Conservation (phyloP, 2,329 filamentous ascomycete species). For the Pseudogymnoascus sp. region DNA sequence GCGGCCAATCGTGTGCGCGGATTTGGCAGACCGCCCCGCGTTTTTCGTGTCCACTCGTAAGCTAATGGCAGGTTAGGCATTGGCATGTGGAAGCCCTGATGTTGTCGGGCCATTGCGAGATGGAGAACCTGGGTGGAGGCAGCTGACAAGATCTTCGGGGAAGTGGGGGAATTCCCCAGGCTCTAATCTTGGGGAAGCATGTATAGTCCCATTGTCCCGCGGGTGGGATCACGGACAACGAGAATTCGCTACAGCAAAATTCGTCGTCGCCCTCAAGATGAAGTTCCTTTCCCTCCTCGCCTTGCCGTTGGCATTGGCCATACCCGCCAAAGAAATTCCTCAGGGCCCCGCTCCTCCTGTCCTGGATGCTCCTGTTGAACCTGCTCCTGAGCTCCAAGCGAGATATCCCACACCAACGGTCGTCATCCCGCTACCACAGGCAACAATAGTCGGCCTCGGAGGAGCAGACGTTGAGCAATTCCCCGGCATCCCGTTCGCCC, state of each 20-base stretch:
- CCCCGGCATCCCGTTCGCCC: conserved; percentile 64
- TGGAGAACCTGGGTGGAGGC: not conserved
- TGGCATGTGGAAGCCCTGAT: not conserved
- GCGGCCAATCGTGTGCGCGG: not conserved
- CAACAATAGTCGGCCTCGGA: conserved; percentile 20
- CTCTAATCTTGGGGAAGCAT: not conserved
- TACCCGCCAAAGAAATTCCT: not conserved
- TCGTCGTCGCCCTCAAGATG: not conserved
- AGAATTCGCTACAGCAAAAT: conserved; percentile 1
- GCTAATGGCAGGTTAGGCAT: not conserved
- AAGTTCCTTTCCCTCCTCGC: not conserved
- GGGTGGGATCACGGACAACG: not conserved
- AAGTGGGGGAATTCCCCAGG: not conserved
- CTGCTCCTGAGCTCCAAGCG: not conserved
- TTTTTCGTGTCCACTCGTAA: not conserved
- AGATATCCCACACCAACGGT: conserved; percentile 17
- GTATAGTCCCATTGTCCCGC: not conserved
- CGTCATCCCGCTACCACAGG: conserved; percentile 16
- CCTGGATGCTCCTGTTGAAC: not conserved
- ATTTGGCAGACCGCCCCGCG: not conserved
- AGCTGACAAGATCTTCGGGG: not conserved
- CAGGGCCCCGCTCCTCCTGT: not conserved
- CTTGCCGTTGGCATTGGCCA: conserved; percentile 1
- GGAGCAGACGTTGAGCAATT: conserved; percentile 52
- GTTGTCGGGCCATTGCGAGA: not conserved